Base-by-base conservation (phyloP, 2,329 filamentous ascomycete species). In the Phyllosticta capitalensis region DNA sequence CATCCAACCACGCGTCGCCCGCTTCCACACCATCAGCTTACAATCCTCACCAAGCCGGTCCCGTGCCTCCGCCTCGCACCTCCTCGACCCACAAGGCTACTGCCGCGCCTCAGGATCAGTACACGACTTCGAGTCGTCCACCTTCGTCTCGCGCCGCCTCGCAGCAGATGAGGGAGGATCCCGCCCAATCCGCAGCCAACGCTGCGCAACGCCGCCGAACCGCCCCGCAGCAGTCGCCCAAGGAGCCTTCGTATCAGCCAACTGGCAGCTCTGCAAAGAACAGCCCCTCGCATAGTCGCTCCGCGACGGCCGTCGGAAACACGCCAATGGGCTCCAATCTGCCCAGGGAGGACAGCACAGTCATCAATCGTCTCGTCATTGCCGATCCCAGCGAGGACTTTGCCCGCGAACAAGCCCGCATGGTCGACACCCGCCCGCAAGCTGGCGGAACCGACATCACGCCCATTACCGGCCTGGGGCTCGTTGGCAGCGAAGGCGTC, bases 311-410 rank as follows among this genome's bases (percentile, higher is more conserved):
- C 53, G 79, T 81, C 61, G 81, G 81, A 48, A 75, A 79, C 63
- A 76, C 82, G 45, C 81, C 81, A 19, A 81, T 73, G 54, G 72
- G 72, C 54, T 74, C 75, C 19, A 71, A 80, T 50, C 79, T 88
- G 12, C 83, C 85, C 14, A 84, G 88, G 61, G 89, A 95, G 71
- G 85, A 88, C 59, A 92, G 87, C 72, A 85, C 91, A 60, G 85
- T 90, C 30, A 81, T 95, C 63, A 89, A 88, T 70, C 83, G 88
- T 62, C 83, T 92, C 63, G 79, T 92, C 63, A 82, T 91, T 24
- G 88, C 87, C 55, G 87, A 90, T 65, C 88, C 89, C 6, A 82
- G 87, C 64, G 84, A 86, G 52, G 89, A 92, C 68, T 76, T 88
- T 60, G 84, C 84, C 59, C 81, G 89, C 61, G 88, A 90, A 71